Base-by-base conservation (phyloP, 208 protist species). In the Acanthamoeba divionensis region DNA sequence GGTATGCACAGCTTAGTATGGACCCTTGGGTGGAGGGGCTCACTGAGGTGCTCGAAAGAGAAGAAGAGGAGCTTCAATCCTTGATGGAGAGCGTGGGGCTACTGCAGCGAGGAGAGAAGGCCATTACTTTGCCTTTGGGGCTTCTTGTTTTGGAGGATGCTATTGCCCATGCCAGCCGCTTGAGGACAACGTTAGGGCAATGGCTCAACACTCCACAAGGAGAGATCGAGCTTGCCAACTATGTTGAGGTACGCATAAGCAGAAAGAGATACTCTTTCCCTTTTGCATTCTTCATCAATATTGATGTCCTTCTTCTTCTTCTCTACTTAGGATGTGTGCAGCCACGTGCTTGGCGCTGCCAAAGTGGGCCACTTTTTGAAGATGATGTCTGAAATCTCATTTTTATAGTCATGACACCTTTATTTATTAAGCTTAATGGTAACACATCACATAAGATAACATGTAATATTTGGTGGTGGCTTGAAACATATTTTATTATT, bases 1-100 rank as follows among this genome's bases (percentile, higher is more conserved):
- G 69, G n/a, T 79, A 79, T 33, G 1, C 69, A 8, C 69, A 79
- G 45, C 55, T 79, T 31, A 24, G 2, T 12, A 41, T 79, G 7
- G 69, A 79, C 69, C 69, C 69, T 3, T 79, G 69, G 69, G 69
- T 79, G 2, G 69, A 79, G 24, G 69, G 69, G n/a, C 44, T 79
- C 24, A 48, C 41, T 10, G 69, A 62, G 69, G 12, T 7, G 12
- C 12, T 79, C 38, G 69, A 54, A 6, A 48, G 55, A 8, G 69
- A n/a, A 15, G 26, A 71, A 21, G 0, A 21, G 6, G 0, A 21
- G 29, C 47, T 33, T 33, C 21, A 41, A 33, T 33, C 41, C 18
- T 57, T 18, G 15, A 26, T 79, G 12, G 41, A 79, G 12, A 41
- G 21, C 5, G 50, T 41, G 69, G 69, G 55, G 44, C 41, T 79